Conservation (phyloP, 345 rosid species). For the Hypericum perforatum region DNA sequence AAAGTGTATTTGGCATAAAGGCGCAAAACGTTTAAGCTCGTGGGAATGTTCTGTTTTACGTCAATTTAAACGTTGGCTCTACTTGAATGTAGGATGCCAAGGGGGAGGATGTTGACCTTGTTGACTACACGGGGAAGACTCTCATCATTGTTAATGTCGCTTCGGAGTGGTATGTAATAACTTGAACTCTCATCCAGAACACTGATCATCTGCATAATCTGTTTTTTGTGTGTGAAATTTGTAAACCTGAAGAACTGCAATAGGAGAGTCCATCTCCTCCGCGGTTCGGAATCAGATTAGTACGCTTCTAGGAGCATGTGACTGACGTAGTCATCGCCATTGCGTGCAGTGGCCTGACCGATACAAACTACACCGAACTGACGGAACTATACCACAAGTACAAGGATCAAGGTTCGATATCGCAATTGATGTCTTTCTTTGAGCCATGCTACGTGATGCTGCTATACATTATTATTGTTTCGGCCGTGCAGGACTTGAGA, state of each 20-base stretch:
- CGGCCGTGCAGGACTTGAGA: constrained; percentile 16
- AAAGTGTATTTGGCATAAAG: too few species aligned
- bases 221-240: neutral
- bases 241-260: too few species aligned
- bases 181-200: neutral
- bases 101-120: constrained; percentile 15
- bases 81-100: constrained; percentile 15
- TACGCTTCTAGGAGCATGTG: too few species aligned
- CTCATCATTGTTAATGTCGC: constrained; percentile 25
- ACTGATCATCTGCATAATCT: neutral
- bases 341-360: constrained; percentile 21
- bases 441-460: constrained; percentile 6
- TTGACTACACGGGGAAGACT: constrained; percentile 20
- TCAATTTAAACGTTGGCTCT: too few species aligned
- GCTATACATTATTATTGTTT: too few species aligned
- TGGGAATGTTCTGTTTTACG: too few species aligned
- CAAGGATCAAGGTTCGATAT: constrained; percentile 20
- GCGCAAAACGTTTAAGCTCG: too few species aligned
- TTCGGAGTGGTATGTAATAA: constrained; percentile 16
- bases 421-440: too few species aligned
- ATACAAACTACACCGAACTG: constrained; percentile 25
- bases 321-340: neutral
- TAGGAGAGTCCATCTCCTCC: too few species aligned
- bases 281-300: too few species aligned
- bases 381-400: constrained; percentile 18